Evolutionary conservation across 2,329 filamentous ascomycete species (phyloP).

Genomic region (Chalara sp.): DNA sequence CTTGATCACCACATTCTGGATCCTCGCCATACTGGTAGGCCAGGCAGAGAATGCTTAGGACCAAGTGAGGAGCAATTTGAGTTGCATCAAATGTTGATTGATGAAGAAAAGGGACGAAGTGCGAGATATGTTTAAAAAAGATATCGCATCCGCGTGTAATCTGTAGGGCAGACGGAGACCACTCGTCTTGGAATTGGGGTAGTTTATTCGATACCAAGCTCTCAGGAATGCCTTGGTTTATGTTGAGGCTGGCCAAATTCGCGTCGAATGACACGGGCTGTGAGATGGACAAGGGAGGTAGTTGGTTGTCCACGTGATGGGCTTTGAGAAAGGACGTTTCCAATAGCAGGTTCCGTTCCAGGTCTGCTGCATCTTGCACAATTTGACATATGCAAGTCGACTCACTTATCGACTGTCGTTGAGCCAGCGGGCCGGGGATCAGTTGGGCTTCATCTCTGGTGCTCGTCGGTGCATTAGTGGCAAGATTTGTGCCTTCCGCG

Average conservation of each 20-base stretch:
- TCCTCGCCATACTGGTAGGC: slow-evolving; percentile 33
- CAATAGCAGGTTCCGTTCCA: slow-evolving; percentile 14
- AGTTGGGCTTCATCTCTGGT: slow-evolving; percentile 1
- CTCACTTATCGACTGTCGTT: slow-evolving; percentile 8
- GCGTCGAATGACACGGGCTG: background rate
- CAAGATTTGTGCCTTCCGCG: background rate
- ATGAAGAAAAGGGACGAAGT: slow-evolving; percentile 33
- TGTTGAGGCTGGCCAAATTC: background rate
- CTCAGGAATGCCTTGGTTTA: slow-evolving; percentile 6
- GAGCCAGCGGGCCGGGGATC: background rate
- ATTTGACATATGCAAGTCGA: slow-evolving; percentile 1
- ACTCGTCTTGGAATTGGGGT: slow-evolving; percentile 20
- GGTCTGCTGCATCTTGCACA: slow-evolving; percentile 11
- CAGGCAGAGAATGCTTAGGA: slow-evolving; percentile 31
- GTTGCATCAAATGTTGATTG: slow-evolving; percentile 29
- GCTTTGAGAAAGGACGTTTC: slow-evolving; percentile 12
- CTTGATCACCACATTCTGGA: slow-evolving; percentile 24
- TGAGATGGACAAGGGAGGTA: background rate
- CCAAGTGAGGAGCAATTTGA: slow-evolving; percentile 18
- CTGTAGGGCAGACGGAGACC: slow-evolving; percentile 27
- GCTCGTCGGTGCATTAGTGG: background rate
- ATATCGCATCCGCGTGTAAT: slow-evolving; percentile 27
- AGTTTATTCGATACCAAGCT: slow-evolving; percentile 10
- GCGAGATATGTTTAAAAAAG: slow-evolving; percentile 31
- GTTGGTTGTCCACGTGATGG: background rate